Base-by-base conservation (phyloP, 1,284 basidiomycete species). In the Xerocomus minutiporus region DNA sequence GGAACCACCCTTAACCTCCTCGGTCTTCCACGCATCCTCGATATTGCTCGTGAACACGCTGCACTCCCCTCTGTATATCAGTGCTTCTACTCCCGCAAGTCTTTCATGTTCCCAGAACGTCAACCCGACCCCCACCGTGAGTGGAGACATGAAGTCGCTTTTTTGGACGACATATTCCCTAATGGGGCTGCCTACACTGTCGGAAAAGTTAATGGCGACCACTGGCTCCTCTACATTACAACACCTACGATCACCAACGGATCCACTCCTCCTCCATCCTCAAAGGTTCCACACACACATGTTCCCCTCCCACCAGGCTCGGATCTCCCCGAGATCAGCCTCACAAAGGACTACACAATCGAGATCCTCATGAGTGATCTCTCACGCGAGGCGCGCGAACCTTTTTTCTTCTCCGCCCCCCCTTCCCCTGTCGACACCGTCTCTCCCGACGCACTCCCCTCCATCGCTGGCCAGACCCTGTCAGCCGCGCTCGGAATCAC, bases 361-460 rank as follows among this genome's bases (percentile, higher is more conserved):
- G 97, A 99, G 73, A 96, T 99, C 64, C 84, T 99, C 65, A 99
- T 99, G 97, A 93, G 93, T 47, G 84, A 93, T 63, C 82, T 99
- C n/a, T 82, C 86, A 3, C 80, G 87, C 3, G 71, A 76, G 34
- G 88, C 89, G 12, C 84, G 93, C 54, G 74, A 77, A 13, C 82
- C 86, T 1, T 99, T 99, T 79, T 89, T 88, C 70, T 86, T 84
- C 59, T 75, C 81, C 46, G 58, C 57, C 15, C 65, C 70, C 23
- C 63, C 69, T 32, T 63, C 67, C 15, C 65, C 66, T 31, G 57
- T 63, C 51, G 63, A 66, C 35, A 69, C 69, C 15, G 59, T 59
- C 0, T 65, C 69, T 25, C 57, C 66, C 9, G 67, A 69, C 29
- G 60, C 67, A 15, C 66, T 74, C 7, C 80, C 84, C 0, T 86